Evolutionary conservation across 441 rosid genomes (phyloP).

Genomic region (Brassica hybrid): DNA sequence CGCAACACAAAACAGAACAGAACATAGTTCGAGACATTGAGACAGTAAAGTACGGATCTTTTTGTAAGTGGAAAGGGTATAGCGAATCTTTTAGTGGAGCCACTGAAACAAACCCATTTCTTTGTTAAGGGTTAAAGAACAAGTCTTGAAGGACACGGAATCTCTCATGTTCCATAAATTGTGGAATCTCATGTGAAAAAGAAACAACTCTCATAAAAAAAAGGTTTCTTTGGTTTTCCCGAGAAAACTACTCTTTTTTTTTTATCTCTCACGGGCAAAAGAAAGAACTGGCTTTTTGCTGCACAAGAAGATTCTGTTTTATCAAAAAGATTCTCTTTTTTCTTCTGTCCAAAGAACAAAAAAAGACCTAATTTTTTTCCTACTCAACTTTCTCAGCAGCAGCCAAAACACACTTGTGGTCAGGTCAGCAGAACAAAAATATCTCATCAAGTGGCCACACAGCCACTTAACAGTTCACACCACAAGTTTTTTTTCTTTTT

Average conservation of each 20-base stretch:
- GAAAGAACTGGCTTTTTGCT: constrained; percentile 29
- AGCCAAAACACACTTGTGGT: constrained; percentile 4
- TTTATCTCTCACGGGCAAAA: constrained; percentile 36
- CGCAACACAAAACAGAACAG: constrained; percentile 34
- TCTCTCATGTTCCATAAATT: constrained; percentile 47
- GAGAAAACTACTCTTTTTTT: constrained; percentile 44
- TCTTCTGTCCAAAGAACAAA: no score
- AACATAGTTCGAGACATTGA: constrained; percentile 39
- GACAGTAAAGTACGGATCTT: constrained; percentile 37
- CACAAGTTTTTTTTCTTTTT: no score
- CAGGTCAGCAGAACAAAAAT: constrained; percentile 39
- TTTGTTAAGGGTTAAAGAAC: constrained; percentile 48
- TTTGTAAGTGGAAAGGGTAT: constrained; percentile 33
- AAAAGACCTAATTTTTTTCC: constrained; percentile 13
- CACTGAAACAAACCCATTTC: constrained; percentile 41
- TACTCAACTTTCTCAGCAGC: constrained; percentile 44
- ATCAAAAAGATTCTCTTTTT: constrained; percentile 14
- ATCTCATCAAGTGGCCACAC: constrained; percentile 39
- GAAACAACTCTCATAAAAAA: constrained; percentile 12
- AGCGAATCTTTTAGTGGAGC: constrained; percentile 26
- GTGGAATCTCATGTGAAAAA: constrained; percentile 23
- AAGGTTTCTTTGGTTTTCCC: constrained; percentile 39
- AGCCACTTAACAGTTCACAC: constrained; percentile 31
- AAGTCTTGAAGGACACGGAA: constrained; percentile 71
- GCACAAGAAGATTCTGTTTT: constrained; percentile 34